Evolutionary conservation across 768 basidiomycete species (phyloP).

Genomic region (Coprinellus aureogranulatus): DNA sequence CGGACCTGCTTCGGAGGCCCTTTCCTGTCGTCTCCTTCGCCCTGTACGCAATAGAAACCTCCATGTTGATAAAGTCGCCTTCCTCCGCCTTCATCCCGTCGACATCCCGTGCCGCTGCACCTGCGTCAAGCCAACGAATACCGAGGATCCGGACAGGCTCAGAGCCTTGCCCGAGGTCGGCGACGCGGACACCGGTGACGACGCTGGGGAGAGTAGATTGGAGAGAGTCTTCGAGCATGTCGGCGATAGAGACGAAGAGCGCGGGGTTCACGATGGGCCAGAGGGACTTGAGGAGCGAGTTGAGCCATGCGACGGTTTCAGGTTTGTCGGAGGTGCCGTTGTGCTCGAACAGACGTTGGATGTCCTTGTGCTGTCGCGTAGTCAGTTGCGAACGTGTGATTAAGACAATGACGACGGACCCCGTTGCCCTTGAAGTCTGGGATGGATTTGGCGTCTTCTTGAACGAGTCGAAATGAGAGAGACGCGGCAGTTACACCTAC

Average conservation of each 20-base stretch:
- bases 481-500: conserved; percentile 26
- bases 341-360: conserved; percentile 5
- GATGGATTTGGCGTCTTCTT: not conserved
- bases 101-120: conserved; percentile 23
- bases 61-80: conserved; percentile 60
- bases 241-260: conserved; percentile 54
- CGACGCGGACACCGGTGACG: conserved; percentile 62
- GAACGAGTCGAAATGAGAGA: conserved; percentile 19
- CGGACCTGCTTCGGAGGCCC: conserved; percentile 39
- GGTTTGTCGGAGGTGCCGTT: conserved; percentile 18
- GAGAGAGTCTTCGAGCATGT: conserved; percentile 63
- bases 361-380: not conserved
- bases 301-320: conserved; percentile 57
- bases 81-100: conserved; percentile 36
- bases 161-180: conserved; percentile 66
- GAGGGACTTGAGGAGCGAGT: conserved; percentile 54
- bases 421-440: not conserved
- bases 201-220: conserved; percentile 51
- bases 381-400: not conserved
- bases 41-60: conserved; percentile 68
- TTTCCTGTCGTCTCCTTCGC: conserved; percentile 45
- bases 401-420: not conserved
- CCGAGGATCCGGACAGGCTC: conserved; percentile 69
- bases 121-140: conserved; percentile 49
- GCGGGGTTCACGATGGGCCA: conserved; percentile 79